Percentiles rank a stretch among this genome's conserved stretches.
phyloP scores from a whole-genome alignment of 345 rosid genomes.

The Orychophragmus violaceus region DNA sequence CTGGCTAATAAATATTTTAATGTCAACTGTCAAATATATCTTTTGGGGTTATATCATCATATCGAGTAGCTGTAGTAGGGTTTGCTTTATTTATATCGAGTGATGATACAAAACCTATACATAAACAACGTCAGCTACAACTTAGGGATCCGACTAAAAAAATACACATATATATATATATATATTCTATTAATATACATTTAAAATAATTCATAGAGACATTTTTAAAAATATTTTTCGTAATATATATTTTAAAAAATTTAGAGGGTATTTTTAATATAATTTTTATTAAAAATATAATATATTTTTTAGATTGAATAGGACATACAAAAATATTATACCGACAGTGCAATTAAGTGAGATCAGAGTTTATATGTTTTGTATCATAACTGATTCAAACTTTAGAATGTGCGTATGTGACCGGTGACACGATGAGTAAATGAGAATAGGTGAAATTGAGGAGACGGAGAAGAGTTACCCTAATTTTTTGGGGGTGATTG shows the following conservation, averaged over 20 bases:
- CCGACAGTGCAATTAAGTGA: neutral
- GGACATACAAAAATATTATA: neutral
- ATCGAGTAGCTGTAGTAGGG: neutral
- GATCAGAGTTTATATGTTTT: neutral
- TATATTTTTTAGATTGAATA: too few species aligned
- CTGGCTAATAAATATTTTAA: neutral
- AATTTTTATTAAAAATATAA: neutral
- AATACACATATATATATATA: too few species aligned
- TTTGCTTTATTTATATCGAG: slow-evolving; percentile 26
- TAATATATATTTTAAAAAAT: too few species aligned
- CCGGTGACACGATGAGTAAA: too few species aligned
- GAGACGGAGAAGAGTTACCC: neutral
- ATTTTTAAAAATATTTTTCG: too few species aligned
- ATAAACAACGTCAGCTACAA: slow-evolving; percentile 92
- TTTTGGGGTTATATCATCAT: neutral
- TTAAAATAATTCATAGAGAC: too few species aligned
- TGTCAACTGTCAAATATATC: neutral
- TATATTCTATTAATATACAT: too few species aligned
- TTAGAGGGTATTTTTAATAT: too few species aligned
- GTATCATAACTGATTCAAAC: neutral
- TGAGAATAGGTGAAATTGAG: neutral
- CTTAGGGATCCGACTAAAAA: slow-evolving; percentile 73
- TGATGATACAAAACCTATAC: too few species aligned
- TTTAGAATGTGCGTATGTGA: too few species aligned
- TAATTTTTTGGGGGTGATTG: too few species aligned